A percentile compares a stretch with the other conserved stretches of the same genome.
Conservation (phyloP, 140 eudicot species). For the Flaveria floridana region DNA sequence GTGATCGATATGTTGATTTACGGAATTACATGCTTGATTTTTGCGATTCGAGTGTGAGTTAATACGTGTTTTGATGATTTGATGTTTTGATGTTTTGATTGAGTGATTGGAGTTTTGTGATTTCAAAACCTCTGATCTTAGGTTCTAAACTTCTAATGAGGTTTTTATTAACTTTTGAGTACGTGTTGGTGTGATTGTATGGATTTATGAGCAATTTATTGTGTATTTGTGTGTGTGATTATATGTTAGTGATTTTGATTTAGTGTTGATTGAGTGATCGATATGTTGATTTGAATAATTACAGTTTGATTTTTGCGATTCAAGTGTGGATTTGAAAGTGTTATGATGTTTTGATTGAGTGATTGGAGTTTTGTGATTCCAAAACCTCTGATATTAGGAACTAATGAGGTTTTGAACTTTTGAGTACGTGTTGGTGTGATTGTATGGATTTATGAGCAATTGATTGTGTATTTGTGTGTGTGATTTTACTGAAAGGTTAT, state of each 20-base stretch:
- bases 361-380: not conserved
- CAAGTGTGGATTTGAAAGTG: slow-evolving; percentile 15
- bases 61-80: not conserved
- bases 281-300: slow-evolving; percentile 6
- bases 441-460: not conserved
- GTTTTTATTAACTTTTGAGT: not conserved
- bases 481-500: slow-evolving; percentile 20
- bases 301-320: slow-evolving; percentile 6
- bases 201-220: not conserved
- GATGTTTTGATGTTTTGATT: not conserved
- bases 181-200: slow-evolving; percentile 10
- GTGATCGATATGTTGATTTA: slow-evolving; percentile 9
- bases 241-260: slow-evolving; percentile 8
- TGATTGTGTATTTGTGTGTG: slow-evolving; percentile 2
- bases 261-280: slow-evolving; percentile 11
- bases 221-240: not conserved
- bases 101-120: not conserved
- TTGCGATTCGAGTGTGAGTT: slow-evolving; percentile 14
- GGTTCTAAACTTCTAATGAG: not conserved
- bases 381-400: not conserved
- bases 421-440: slow-evolving; percentile 12
- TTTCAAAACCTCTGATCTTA: slow-evolving; percentile 4
- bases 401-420: not conserved
- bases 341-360: not conserved
- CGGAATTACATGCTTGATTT: not conserved